A percentile compares a stretch with the other conserved stretches of the same genome.
These are phyloP conservation scores for Macrocybe sp. DNA, from an alignment of 1,284 basidiomycete species.

Conservation along the genomic window DNA sequence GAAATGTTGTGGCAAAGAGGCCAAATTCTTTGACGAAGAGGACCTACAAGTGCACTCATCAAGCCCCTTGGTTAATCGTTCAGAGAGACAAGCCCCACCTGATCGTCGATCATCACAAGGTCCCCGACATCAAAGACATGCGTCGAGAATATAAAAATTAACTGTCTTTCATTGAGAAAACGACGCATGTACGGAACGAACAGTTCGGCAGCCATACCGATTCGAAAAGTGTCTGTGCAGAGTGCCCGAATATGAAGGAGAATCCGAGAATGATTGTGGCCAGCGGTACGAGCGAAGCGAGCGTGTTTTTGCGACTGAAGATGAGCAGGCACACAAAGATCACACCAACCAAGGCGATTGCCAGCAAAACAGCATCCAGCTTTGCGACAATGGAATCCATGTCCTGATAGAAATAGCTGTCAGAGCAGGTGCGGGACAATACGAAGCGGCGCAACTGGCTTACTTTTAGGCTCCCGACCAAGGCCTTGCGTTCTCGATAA, in stretches of 20 bases:
- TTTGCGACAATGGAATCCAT: slow-evolving; percentile 34
- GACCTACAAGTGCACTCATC: slow-evolving; percentile 24
- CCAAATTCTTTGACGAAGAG: slow-evolving; percentile 76
- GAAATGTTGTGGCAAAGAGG: slow-evolving; percentile 77
- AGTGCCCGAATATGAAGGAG: slow-evolving; percentile 80
- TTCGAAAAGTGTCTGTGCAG: slow-evolving; percentile 79
- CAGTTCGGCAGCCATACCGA: slow-evolving; percentile 40
- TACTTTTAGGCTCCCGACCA: slow-evolving; percentile 70
- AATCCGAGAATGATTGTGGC: slow-evolving; percentile 79
- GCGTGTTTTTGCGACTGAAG: slow-evolving; percentile 66
- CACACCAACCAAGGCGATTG: slow-evolving; percentile 47
- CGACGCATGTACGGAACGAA: slow-evolving; percentile 1
- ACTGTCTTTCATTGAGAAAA: slow-evolving; percentile 25
- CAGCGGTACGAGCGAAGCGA: slow-evolving; percentile 77
- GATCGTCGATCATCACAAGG: slow-evolving; percentile 73
- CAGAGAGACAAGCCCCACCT: slow-evolving; percentile 28
- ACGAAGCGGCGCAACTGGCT: neutral
- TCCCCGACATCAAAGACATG: slow-evolving; percentile 79
- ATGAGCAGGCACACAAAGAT: slow-evolving; percentile 76
- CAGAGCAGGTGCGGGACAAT: neutral
- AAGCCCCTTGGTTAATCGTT: neutral
- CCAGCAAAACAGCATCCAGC: slow-evolving; percentile 4
- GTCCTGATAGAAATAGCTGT: slow-evolving; percentile 36
- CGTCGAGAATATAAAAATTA: slow-evolving; percentile 82
- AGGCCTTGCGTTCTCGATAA: slow-evolving; percentile 72